Base-by-base conservation (phyloP, 202 grass and related monocot genomes). In the Schoenoplectus tabernaemontani region DNA sequence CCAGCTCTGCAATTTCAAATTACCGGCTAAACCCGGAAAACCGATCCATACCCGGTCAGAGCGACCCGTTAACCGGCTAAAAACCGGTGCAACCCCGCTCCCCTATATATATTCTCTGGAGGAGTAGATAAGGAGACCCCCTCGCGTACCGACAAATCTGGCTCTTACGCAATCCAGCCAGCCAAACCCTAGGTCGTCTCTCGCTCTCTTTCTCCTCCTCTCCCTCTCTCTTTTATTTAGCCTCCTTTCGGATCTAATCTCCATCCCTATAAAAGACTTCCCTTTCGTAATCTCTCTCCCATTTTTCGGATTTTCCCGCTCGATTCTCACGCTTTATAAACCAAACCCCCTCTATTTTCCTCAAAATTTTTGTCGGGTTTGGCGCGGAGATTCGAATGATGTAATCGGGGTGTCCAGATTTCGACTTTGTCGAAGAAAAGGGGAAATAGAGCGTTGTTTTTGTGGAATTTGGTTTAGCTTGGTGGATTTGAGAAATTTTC, bases 201-300 rank as follows among this genome's bases (percentile, higher is more conserved):
- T 33, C 1, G 19, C 26, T 30, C 24, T 41, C 15, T 59, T 4
- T 19, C 13, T 38, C 59, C 1, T 76, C 0, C 28, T 16, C 38
- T 32, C 54, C 2, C 69, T 15, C 42, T n/a, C n/a, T n/a, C n/a
- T n/a, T n/a, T n/a, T n/a, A n/a, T n/a, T n/a, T n/a, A n/a, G n/a
- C n/a, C n/a, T n/a, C n/a, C 39, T n/a, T 19, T 51, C 64, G 60
- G 46, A 82, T 69, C 77, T 47, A 19, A 64, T 70, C 41, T 36
- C 57, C 78, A 86, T 92, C 90, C 87, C 84, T 93, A 93, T 96
- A 96, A 91, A 96, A 91, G 86, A 93, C 84, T 56, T 13, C 4
- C n/a, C 37, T 78, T 85, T 93, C 90, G 85, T 86, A 97, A 87
- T 75, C 19, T 23, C 22, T 36, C 12, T 9, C 51, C 62, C 8